Base-by-base conservation (phyloP, 108 stramenopile species). In the Pseudonitzschia delicatissima region DNA sequence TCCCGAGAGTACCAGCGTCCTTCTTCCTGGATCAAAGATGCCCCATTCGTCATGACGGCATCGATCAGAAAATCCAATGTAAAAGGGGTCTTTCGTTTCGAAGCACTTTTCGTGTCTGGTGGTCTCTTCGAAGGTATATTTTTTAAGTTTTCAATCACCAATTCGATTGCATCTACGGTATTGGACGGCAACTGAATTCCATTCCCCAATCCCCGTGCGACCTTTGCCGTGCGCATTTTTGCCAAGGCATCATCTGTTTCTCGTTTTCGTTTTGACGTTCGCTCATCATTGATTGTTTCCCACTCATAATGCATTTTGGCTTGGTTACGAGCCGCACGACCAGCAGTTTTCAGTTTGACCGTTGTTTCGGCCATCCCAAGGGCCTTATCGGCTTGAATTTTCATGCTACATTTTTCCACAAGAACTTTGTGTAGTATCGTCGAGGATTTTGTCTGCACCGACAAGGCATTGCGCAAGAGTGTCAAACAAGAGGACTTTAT, bases 271-370 rank as follows among this genome's bases (percentile, higher is more conserved):
- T 90, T 90, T 25, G 68, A 78, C 15, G 66, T 74, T n/a, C 86
- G 82, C 29, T 76, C 57, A 50, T 79, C 74, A 11, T 12, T 45
- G 0, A 74, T 76, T 18, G 76, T 76, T 42, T 94, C 93, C 93
- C 93, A 94, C 60, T 88, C 84, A 57, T 94, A 94, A 52, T 83
- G 87, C 33, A 90, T 81, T 55, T 84, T 85, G 35, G 93, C 93
- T 29, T 87, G 80, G 28, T 88, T 86, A 66, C 93, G 85, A 20
- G 88, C 90, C 17, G 87, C 88, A 67, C 93, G 87, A 72, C 90
- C 87, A 33, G 88, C 93, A n/a, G 86, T 90, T 73, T 86, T 86
- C 34, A 94, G 73, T 29, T 77, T 68, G n/a, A 72, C 75, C 27
- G 87, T 82, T 60, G 90, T 87, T 63, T 81, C 73, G 37, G 93